phyloP scores from a whole-genome alignment of 176 grass and related monocot genomes.

The Oryza officinalis region DNA sequence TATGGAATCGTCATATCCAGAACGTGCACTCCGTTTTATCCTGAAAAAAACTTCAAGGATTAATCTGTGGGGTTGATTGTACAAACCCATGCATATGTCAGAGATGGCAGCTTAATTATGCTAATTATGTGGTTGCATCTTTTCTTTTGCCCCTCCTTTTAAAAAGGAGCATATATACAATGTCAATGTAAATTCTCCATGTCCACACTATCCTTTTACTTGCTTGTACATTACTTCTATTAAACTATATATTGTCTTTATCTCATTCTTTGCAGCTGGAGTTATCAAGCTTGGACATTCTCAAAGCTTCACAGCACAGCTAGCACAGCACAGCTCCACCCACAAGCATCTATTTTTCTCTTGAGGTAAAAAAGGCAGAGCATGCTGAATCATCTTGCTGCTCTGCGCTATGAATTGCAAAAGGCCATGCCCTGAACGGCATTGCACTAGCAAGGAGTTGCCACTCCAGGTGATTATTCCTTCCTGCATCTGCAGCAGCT shows the following conservation, averaged over 20 bases:
- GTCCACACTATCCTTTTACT: constrained; percentile 27
- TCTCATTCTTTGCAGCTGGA: constrained; percentile 41
- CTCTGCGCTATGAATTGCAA: constrained; percentile 41
- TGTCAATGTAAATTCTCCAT: constrained; percentile 43
- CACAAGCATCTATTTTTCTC: constrained; percentile 43
- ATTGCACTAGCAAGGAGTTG: constrained; percentile 43
- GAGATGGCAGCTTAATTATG: constrained; percentile 47
- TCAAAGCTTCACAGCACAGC: constrained; percentile 34
- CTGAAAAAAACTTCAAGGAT: constrained; percentile 11
- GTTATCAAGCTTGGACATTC: constrained; percentile 36
- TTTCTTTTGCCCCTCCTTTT: constrained; percentile 26
- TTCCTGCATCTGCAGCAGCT: constrained; percentile 10
- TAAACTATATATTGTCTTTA: constrained; percentile 23
- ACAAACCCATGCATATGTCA: constrained; percentile 19
- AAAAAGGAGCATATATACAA: constrained; percentile 31
- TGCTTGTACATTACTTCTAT: constrained; percentile 12
- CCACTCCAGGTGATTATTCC: constrained; percentile 55
- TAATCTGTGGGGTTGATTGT: constrained; percentile 37
- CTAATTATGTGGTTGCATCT: constrained; percentile 34
- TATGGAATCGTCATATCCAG: constrained; percentile 6
- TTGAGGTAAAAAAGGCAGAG: constrained; percentile 54
- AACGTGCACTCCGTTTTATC: constrained; percentile 4
- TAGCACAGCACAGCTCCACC: constrained; percentile 32
- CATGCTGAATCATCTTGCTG: constrained; percentile 27
- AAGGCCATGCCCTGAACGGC: constrained; percentile 45